Conservation (phyloP, 2,329 filamentous ascomycete genomes). For the Penicillium sp. region DNA sequence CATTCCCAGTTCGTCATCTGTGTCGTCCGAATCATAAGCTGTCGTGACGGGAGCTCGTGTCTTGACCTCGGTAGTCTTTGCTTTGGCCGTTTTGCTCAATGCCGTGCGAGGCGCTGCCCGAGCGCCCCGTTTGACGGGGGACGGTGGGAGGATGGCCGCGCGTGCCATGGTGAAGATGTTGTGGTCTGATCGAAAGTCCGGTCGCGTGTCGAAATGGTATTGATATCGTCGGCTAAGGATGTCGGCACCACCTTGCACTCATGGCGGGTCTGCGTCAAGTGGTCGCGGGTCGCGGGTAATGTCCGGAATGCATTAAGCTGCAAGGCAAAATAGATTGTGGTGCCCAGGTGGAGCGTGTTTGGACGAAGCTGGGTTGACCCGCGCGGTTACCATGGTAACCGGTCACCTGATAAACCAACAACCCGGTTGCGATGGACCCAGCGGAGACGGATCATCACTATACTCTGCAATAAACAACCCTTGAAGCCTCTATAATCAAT, state of each 20-base stretch:
- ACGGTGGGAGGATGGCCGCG: conserved; percentile 23
- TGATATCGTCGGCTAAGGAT: not conserved
- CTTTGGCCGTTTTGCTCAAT: conserved; percentile 8
- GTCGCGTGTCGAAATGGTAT: conserved; percentile 5
- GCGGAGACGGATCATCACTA: not conserved
- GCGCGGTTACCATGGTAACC: conserved; percentile 18
- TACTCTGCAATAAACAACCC: not conserved
- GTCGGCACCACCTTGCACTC: conserved; percentile 4
- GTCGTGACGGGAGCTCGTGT: conserved; percentile 5
- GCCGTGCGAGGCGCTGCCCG: conserved; percentile 19
- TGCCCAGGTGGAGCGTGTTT: conserved; percentile 25
- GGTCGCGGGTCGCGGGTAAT: conserved; percentile 6
- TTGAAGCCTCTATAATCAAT: not conserved
- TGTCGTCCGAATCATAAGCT: conserved; percentile 20
- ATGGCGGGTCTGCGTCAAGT: conserved; percentile 13
- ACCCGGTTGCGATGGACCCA: not conserved
- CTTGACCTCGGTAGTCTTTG: conserved; percentile 10
- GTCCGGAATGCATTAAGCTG: conserved; percentile 12
- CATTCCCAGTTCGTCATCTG: conserved; percentile 24
- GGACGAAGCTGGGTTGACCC: conserved; percentile 2
- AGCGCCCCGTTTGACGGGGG: conserved; percentile 19
- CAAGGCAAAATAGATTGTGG: conserved; percentile 14
- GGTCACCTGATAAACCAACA: conserved; percentile 7
- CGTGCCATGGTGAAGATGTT: conserved; percentile 20
- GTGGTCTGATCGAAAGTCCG: conserved; percentile 2